phyloP scores from a whole-genome alignment of 805 yeast genomes.

The Lipomyces sp. region DNA sequence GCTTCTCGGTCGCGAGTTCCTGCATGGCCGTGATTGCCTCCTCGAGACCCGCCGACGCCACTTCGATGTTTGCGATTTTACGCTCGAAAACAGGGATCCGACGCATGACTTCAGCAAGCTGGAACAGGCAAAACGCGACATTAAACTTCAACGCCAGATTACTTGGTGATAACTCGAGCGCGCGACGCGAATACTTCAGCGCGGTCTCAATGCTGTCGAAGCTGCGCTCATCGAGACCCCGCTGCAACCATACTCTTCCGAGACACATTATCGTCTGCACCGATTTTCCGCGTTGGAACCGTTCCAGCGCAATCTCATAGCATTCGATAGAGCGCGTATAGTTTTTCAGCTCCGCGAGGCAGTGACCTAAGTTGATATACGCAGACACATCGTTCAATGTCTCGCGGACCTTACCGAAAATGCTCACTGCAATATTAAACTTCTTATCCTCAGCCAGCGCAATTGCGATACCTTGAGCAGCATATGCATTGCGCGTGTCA shows the following conservation, averaged over 20 bases:
- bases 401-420: slow-evolving; percentile 84
- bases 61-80: slow-evolving; percentile 56
- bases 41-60: slow-evolving; percentile 54
- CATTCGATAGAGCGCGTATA: slow-evolving; percentile 78
- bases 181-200: slow-evolving; percentile 58
- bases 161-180: slow-evolving; percentile 45
- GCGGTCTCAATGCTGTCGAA: slow-evolving; percentile 59
- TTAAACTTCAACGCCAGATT: slow-evolving; percentile 63
- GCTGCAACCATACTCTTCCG: slow-evolving; percentile 83
- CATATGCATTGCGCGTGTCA: slow-evolving; percentile 84
- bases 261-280: slow-evolving; percentile 64
- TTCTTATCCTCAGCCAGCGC: slow-evolving; percentile 72
- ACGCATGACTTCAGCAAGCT: slow-evolving; percentile 76
- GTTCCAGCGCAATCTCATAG: slow-evolving; percentile 73
- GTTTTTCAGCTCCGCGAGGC: slow-evolving; percentile 75
- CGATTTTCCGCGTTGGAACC: slow-evolving; percentile 59
- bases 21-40: slow-evolving; percentile 60
- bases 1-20: slow-evolving; percentile 54
- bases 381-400: slow-evolving; percentile 80
- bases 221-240: slow-evolving; percentile 69
- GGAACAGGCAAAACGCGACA: slow-evolving; percentile 78
- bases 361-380: slow-evolving; percentile 84
- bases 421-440: slow-evolving; percentile 71
- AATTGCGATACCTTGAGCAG: slow-evolving; percentile 97
- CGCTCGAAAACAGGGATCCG: slow-evolving; percentile 60